These are phyloP conservation scores for Apiotrichum veenhuisii DNA, from an alignment of 1,284 basidiomycete genomes.

Conservation along the genomic window DNA sequence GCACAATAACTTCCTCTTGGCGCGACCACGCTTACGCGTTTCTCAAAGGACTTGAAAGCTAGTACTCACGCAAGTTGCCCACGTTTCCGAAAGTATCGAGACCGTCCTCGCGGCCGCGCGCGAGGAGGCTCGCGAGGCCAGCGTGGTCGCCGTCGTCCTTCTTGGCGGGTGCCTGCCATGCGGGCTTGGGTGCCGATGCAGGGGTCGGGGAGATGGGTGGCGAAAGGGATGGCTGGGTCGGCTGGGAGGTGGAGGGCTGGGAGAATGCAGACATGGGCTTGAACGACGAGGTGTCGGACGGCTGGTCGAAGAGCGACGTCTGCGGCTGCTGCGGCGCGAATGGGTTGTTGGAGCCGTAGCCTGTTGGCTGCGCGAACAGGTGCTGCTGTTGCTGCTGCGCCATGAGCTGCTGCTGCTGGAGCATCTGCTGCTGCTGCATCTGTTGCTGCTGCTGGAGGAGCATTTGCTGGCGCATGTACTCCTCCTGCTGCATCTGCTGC, in stretches of 20 bases:
- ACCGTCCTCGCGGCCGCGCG: constrained; percentile 73
- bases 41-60: too few relatives aligned
- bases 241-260: constrained; percentile 18
- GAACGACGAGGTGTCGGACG: constrained; percentile 21
- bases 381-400: constrained; percentile 57
- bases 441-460: constrained; percentile 60
- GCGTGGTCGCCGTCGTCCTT: constrained; percentile 66
- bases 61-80: constrained; percentile 64
- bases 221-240: constrained; percentile 17
- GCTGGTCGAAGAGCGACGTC: constrained; percentile 31
- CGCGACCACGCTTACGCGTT: too few relatives aligned
- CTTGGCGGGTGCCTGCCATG: constrained; percentile 31
- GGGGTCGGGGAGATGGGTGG: constrained; percentile 27
- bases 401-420: constrained; percentile 47
- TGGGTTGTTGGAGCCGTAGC: constrained; percentile 87
- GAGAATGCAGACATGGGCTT: constrained; percentile 25
- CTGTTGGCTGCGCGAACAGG: constrained; percentile 57
- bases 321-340: constrained; percentile 58
- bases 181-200: constrained; percentile 31
- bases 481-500: constrained; percentile 60
- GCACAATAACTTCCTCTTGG: too few relatives aligned
- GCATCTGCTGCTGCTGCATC: constrained; percentile 50
- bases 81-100: constrained; percentile 90
- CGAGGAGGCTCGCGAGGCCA: constrained; percentile 72
- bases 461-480: constrained; percentile 44